Evolutionary conservation across 2,329 filamentous ascomycete species (phyloP).

Genomic region (Colletotrichum brevisporum): DNA sequence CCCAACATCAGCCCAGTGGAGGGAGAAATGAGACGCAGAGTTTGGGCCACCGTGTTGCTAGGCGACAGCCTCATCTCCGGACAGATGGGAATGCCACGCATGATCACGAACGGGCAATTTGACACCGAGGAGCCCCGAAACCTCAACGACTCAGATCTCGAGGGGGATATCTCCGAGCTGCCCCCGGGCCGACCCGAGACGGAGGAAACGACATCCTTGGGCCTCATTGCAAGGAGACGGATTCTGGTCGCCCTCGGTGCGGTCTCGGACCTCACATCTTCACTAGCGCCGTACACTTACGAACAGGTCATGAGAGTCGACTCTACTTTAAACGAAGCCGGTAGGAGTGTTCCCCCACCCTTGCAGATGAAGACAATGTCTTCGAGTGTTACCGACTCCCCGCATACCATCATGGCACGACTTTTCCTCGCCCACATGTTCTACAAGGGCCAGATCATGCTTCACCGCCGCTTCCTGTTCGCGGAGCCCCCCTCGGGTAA

Average conservation of each 20-base stretch:
- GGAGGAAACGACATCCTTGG: constrained; percentile 47
- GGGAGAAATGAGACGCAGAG: constrained; percentile 61
- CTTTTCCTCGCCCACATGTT: constrained; percentile 48
- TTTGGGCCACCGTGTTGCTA: constrained; percentile 57
- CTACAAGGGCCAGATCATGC: constrained; percentile 48
- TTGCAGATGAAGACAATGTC: constrained; percentile 41
- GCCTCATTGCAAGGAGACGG: constrained; percentile 42
- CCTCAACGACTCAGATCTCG: constrained; percentile 59
- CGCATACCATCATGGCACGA: constrained; percentile 46
- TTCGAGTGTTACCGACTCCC: constrained; percentile 44
- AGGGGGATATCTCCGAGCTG: constrained; percentile 49
- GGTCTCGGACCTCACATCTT: constrained; percentile 42
- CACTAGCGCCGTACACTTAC: constrained; percentile 38
- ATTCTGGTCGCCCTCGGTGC: constrained; percentile 44
- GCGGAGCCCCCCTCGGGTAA: not conserved
- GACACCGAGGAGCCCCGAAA: constrained; percentile 61
- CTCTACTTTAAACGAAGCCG: constrained; percentile 43
- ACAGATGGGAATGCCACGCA: constrained; percentile 61
- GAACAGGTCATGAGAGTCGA: constrained; percentile 44
- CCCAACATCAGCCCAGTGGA: constrained; percentile 54
- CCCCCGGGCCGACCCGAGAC: constrained; percentile 53
- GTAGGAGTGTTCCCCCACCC: constrained; percentile 43
- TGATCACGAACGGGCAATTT: constrained; percentile 55
- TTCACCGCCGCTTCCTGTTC: constrained; percentile 49
- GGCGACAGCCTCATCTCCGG: constrained; percentile 59